Evolutionary conservation across 2,329 filamentous ascomycete species (phyloP).

Genomic region (Periconia sp.): DNA sequence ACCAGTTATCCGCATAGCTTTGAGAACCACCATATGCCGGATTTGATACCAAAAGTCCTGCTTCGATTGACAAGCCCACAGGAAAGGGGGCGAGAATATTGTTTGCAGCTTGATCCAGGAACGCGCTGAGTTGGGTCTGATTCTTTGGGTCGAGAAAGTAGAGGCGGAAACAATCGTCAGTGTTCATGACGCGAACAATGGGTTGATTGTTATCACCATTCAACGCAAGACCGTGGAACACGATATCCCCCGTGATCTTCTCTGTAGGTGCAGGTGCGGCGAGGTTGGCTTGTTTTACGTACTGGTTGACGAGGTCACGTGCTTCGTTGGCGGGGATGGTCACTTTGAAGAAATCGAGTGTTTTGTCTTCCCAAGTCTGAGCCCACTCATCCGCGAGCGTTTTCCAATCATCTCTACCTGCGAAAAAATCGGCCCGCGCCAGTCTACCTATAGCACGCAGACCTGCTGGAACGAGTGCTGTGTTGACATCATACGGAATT

Average conservation of each 20-base stretch:
- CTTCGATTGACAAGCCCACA: slow-evolving; percentile 57
- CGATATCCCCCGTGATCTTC: slow-evolving; percentile 48
- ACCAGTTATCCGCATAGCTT: slow-evolving; percentile 52
- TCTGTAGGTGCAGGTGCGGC: slow-evolving; percentile 48
- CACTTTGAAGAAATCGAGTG: slow-evolving; percentile 59
- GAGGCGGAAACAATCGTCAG: slow-evolving; percentile 64
- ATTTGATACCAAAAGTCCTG: slow-evolving; percentile 63
- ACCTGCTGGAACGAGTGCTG: slow-evolving; percentile 63
- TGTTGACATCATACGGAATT: slow-evolving; percentile 68
- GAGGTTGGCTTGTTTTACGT: slow-evolving; percentile 49
- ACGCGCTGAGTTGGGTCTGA: slow-evolving; percentile 57
- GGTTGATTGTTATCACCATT: slow-evolving; percentile 54
- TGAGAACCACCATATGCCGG: slow-evolving; percentile 57
- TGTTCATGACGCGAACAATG: slow-evolving; percentile 62
- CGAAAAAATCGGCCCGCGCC: slow-evolving; percentile 54
- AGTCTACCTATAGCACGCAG: slow-evolving; percentile 60
- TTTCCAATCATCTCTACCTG: slow-evolving; percentile 51
- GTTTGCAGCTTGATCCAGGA: slow-evolving; percentile 60
- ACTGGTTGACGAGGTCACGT: slow-evolving; percentile 50
- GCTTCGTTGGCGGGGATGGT: slow-evolving; percentile 50
- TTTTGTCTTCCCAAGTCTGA: slow-evolving; percentile 63
- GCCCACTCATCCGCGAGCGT: slow-evolving; percentile 53
- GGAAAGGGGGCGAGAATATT: slow-evolving; percentile 62
- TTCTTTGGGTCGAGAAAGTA: slow-evolving; percentile 64
- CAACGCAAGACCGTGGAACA: slow-evolving; percentile 60